Conservation (phyloP, 371 early-diverging fungal genomes). For the Mucor lusitanicus region DNA sequence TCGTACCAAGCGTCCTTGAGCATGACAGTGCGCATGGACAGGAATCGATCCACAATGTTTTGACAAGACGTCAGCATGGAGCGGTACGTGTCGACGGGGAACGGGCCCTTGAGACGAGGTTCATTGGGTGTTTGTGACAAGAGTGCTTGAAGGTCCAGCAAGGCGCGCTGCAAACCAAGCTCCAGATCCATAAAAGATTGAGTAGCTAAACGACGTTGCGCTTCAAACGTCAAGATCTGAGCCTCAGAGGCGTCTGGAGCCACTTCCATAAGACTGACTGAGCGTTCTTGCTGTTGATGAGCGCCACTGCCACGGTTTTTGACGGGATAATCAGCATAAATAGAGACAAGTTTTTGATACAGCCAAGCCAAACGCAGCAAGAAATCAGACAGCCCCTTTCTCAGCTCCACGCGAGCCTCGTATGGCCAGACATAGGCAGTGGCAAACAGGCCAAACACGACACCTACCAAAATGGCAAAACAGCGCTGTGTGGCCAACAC, state of each 20-base stretch:
- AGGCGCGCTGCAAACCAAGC: constrained; percentile 64
- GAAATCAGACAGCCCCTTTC: constrained; percentile 69
- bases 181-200: constrained; percentile 72
- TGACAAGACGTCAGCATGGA: constrained; percentile 71
- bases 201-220: constrained; percentile 37
- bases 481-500: constrained; percentile 67
- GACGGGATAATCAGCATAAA: constrained; percentile 50
- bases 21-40: constrained; percentile 70
- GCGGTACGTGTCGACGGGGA: constrained; percentile 69
- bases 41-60: constrained; percentile 72
- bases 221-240: constrained; percentile 29
- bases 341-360: constrained; percentile 71
- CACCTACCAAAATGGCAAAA: constrained; percentile 72
- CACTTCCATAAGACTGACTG: constrained; percentile 1
- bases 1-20: constrained; percentile 64
- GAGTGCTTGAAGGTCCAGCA: constrained; percentile 64
- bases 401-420: constrained; percentile 81
- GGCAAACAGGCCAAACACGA: constrained; percentile 67
- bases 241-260: constrained; percentile 29
- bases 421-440: constrained; percentile 81
- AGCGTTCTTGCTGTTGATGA: neutral
- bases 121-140: constrained; percentile 78
- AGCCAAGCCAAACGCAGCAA: constrained; percentile 68
- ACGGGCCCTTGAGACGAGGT: constrained; percentile 83
- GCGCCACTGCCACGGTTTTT: constrained; percentile 2